Conservation (phyloP, 257 asterid genomes). For the Jasminum sambac region DNA sequence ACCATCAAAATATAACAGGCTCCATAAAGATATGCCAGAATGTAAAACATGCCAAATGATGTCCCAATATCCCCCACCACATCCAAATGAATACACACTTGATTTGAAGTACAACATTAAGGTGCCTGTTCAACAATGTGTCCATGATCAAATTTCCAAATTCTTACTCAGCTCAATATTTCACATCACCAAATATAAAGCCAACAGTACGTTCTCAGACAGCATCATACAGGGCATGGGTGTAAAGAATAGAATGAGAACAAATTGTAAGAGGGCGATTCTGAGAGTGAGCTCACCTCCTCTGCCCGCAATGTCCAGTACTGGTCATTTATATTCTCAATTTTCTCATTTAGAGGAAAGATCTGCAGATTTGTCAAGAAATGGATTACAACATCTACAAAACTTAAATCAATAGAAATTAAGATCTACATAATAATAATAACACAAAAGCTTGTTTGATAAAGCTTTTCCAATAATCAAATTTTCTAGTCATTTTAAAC, state of each 20-base stretch:
- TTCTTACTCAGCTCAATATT: conserved; percentile 4
- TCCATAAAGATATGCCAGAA: neutral
- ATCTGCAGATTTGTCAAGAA: conserved; percentile 54
- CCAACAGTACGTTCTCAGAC: neutral
- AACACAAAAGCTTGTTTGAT: neutral
- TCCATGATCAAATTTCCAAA: conserved; percentile 9
- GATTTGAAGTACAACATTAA: neutral
- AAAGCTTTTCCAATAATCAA: no score
- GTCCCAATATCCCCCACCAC: neutral
- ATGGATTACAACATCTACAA: conserved; percentile 2
- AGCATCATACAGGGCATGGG: neutral
- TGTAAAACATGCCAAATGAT: neutral
- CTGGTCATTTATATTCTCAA: conserved; percentile 91
- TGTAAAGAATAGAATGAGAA: conserved; percentile 11
- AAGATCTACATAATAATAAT: neutral
- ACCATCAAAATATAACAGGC: neutral
- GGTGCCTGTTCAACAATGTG: conserved; percentile 15
- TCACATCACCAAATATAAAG: conserved; percentile 11
- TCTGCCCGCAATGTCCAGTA: conserved; percentile 97
- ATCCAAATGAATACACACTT: neutral
- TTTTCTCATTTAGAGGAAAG: conserved; percentile 76
- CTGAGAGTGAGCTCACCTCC: conserved; percentile 56
- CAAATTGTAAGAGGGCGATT: conserved; percentile 16
- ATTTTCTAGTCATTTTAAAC: no score
- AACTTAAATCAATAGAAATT: neutral